Base-by-base conservation (phyloP, 2,329 filamentous ascomycete species). In the Exophiala mesophila region DNA sequence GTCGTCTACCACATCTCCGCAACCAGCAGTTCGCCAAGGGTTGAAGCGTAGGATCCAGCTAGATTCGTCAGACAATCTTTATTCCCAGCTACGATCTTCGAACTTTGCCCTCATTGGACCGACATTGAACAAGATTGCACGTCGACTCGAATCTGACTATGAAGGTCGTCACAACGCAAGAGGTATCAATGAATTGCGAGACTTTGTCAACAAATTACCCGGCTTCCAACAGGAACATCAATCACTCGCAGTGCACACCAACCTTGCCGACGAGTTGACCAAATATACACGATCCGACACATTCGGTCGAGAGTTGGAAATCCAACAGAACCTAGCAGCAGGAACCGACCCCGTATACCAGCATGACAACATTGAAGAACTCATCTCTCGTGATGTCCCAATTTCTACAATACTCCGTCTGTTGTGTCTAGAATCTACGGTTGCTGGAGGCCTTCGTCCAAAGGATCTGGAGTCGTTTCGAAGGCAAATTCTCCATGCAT, bases 21-120 rank as follows among this genome's bases (percentile, higher is more conserved):
- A 76, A 56, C 65, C 65, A 62, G 59, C 57, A 39, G 72, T 44
- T 64, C 83, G 66, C 66, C 81, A 64, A 72, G 82, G 67, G n/a
- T 72, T 79, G 58, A 96, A 94, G 63, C 80, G 88, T 40, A 95
- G 94, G 57, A 83, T 98, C 33, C 78, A 85, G 57, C 76, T 98
- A 1, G 90, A 97, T 61, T 85, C 85, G 2, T 87, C 83, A 10
- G 94, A 98, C 61, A 85, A 86, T 52, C 73, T 98, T 8, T 98
- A 90, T 60, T 81, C 82, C 35, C 85, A 94, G 54, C 72, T 98
- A 3, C 82, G 90, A 42, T 87, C 97, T 61, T 82, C 86, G 29
- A 98, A 98, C 61, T 98, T 97, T 62, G 90, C 89, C 24, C 88
- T 95, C 41, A 88, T 98, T 28, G 92, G 92, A 10, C 82, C 80